Conservation (phyloP, 345 rosid species). For the Citrus australasica region DNA sequence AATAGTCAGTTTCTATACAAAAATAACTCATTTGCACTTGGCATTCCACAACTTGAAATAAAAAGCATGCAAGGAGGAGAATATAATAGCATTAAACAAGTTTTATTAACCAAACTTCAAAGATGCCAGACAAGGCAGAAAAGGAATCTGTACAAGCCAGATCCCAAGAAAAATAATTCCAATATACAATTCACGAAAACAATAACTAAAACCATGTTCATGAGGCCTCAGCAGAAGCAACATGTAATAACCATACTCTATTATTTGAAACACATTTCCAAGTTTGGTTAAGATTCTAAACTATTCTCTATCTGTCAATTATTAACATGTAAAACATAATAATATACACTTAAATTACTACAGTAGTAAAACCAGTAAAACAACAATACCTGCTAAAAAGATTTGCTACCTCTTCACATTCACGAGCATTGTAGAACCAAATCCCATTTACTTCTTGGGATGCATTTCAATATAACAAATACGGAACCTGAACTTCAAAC, state of each 20-base stretch:
- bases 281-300: not conserved
- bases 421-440: constrained; percentile 45
- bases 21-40: not conserved
- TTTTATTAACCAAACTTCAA: not conserved
- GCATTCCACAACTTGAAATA: too few relatives aligned
- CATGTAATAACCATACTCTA: not conserved
- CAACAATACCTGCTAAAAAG: constrained; percentile 73
- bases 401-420: constrained; percentile 88
- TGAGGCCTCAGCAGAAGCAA: not conserved
- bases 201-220: not conserved
- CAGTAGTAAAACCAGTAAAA: not conserved
- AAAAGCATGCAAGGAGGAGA: not conserved
- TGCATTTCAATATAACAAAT: too few relatives aligned
- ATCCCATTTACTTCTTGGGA: not conserved
- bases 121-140: not conserved
- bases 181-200: not conserved
- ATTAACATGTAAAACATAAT: not conserved
- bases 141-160: not conserved
- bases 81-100: too few relatives aligned
- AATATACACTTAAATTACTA: not conserved
- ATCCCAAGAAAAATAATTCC: not conserved
- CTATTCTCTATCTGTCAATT: not conserved
- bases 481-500: too few relatives aligned
- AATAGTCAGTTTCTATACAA: not conserved
- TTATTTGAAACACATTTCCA: not conserved